Evolutionary conservation across 2,329 filamentous ascomycete genomes (phyloP).

Genomic region (Colletotrichum gigasporum): DNA sequence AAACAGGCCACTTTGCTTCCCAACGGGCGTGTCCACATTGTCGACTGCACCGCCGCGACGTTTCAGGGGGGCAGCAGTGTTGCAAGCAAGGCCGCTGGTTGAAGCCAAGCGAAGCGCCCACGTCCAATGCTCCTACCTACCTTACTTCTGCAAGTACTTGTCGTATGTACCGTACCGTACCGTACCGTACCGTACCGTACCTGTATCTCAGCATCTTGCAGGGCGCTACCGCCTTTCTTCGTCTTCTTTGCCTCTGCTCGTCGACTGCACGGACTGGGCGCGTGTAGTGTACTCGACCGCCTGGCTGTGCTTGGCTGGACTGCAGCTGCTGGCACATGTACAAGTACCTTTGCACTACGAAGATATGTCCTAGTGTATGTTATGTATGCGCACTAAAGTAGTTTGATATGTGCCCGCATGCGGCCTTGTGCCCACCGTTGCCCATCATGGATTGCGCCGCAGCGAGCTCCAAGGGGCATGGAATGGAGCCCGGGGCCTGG

Average conservation of each 20-base stretch:
- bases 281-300: background rate
- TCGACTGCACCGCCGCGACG: constrained; percentile 18
- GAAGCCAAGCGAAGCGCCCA: constrained; percentile 7
- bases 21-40: constrained; percentile 5
- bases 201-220: background rate
- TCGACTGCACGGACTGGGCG: constrained; percentile 13
- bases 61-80: constrained; percentile 27
- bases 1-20: constrained; percentile 10
- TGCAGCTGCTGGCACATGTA: background rate
- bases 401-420: constrained; percentile 12
- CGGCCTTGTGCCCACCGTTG: background rate
- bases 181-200: too few species aligned
- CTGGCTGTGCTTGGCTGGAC: too few species aligned
- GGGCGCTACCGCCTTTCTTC: background rate
- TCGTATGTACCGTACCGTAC: too few species aligned
- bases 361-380: too few species aligned
- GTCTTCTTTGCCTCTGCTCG: background rate
- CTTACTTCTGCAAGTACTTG: too few species aligned
- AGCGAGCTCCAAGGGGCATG: background rate
- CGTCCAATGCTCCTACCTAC: background rate
- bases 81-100: constrained; percentile 17
- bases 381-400: too few species aligned
- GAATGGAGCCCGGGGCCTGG: background rate
- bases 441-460: background rate
- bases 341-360: background rate